Evolutionary conservation across 2,329 filamentous ascomycete species (phyloP).

Genomic region (Trichoderma semiorbis): DNA sequence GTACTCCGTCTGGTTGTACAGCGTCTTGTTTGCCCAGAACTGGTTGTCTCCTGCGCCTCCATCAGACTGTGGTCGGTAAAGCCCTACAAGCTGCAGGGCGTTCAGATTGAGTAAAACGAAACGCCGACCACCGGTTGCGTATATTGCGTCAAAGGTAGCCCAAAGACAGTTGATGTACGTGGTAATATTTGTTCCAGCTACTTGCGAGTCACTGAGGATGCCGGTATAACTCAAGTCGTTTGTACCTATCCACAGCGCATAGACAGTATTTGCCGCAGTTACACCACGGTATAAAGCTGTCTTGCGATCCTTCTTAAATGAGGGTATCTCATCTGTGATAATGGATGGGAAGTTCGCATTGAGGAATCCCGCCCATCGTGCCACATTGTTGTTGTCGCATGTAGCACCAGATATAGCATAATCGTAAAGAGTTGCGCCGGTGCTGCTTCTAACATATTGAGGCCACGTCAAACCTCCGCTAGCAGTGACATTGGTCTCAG

Average conservation of each 20-base stretch:
- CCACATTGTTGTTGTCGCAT: slow-evolving; percentile 66
- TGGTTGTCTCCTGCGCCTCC: slow-evolving; percentile 23
- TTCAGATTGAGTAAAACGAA: slow-evolving; percentile 70
- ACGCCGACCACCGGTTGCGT: slow-evolving; percentile 62
- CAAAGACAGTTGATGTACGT: slow-evolving; percentile 69
- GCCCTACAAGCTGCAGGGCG: slow-evolving; percentile 62
- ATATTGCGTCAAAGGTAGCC: slow-evolving; percentile 58
- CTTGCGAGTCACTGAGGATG: slow-evolving; percentile 64
- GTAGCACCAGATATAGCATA: slow-evolving; percentile 72
- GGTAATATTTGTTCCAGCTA: slow-evolving; percentile 54
- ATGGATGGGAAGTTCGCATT: slow-evolving; percentile 59
- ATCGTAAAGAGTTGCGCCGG: slow-evolving; percentile 56
- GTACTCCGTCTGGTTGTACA: slow-evolving; percentile 47
- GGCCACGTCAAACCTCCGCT: slow-evolving; percentile 68
- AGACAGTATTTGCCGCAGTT: slow-evolving; percentile 60
- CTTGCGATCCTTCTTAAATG: slow-evolving; percentile 51
- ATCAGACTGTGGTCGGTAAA: slow-evolving; percentile 47
- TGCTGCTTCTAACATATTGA: slow-evolving; percentile 61
- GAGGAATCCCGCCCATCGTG: slow-evolving; percentile 47
- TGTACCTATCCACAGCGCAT: slow-evolving; percentile 76
- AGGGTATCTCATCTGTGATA: slow-evolving; percentile 57
- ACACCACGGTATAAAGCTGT: slow-evolving; percentile 40
- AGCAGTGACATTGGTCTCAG: slow-evolving; percentile 40
- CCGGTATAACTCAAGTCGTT: slow-evolving; percentile 69
- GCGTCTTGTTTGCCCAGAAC: slow-evolving; percentile 46